Conservation (phyloP, 202 grass and related monocot genomes). For the Hordeum pubiflorum region DNA sequence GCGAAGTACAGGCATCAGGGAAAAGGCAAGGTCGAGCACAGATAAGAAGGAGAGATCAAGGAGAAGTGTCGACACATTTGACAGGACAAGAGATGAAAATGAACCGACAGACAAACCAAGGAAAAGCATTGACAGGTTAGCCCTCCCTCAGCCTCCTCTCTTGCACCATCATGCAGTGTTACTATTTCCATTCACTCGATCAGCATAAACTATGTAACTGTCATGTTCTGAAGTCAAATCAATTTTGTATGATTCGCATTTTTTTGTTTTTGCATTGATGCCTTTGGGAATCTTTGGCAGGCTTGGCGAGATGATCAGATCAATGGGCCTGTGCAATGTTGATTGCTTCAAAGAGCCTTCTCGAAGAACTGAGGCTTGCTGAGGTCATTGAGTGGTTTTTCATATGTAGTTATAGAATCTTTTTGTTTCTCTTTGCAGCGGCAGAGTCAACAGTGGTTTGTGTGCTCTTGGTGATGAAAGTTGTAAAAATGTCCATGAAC, state of each 20-base stretch:
- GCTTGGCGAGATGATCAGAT: constrained; percentile 82
- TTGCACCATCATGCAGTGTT: background rate
- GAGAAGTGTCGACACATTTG: constrained; percentile 58
- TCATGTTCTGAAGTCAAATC: background rate
- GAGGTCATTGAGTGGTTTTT: constrained; percentile 11
- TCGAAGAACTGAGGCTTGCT: constrained; percentile 26
- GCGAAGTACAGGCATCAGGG: constrained; percentile 48
- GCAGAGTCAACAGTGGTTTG: background rate
- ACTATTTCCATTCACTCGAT: background rate
- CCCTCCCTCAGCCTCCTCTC: background rate
- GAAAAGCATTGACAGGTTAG: constrained; percentile 89
- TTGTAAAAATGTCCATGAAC: constrained; percentile 22
- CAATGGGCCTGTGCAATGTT: constrained; percentile 71
- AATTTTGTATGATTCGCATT: background rate
- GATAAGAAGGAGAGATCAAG: constrained; percentile 56
- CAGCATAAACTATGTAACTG: background rate
- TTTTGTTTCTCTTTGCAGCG: background rate
- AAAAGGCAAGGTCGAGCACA: constrained; percentile 33
- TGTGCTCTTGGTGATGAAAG: constrained; percentile 16
- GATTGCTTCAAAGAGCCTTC: constrained; percentile 80
- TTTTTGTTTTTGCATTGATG: background rate
- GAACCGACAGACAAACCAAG: constrained; percentile 76
- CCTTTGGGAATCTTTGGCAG: constrained; percentile 33
- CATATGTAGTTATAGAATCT: constrained; percentile 20
- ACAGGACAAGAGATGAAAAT: constrained; percentile 30